Evolutionary conservation across 169 alveolate genomes (phyloP), one percentile per base, ranked within the genome.

Genomic region (Babesia divergens): DNA sequence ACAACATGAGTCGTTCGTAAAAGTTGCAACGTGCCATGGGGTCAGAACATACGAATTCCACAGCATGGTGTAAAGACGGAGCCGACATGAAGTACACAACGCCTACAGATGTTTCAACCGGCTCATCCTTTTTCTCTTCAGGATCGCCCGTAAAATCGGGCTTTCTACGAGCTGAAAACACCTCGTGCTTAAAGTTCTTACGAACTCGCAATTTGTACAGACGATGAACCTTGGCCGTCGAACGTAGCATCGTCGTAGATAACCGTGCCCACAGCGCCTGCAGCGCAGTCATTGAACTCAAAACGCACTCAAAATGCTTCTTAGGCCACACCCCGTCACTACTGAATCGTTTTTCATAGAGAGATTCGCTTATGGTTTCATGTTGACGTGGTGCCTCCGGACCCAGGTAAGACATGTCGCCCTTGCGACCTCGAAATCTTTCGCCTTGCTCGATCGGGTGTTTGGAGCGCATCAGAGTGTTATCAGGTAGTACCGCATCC

Each of bases 201-300:
- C 84, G 54, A 7, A 71, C 54, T 26, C 67, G 74, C 47, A 80
- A 42, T 46, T 51, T 59, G 40, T 80, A 80, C 65, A 80, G 7
- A 3, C 83, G 16, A 9, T 44, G 65, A 20, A 80, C 60, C 58
- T 80, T 80, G 18, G 84, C 71, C 6, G 88, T 80, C 5, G 88
- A 56, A 9, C 65, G 40, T 32, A 80, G n/a, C 65, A 80, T 58
- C 8, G 81, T 80, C 29, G 88, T 70, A 1, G 88, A 80, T 4
- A 80, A 71, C 16, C 83, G 52, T 1, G 88, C 88, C 88, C 88
- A 80, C 6, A 70, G 62, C 9, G 79, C 84, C 64, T 80, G 88
- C 6, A 60, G 62, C 13, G 31, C 22, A 3, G 84, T 29, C 60
- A 80, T 32, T 1, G 71, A n/a, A 26, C 74, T 65, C 47, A 69